Base-by-base conservation (phyloP, 768 basidiomycete species). In the Ramaria sp. region DNA sequence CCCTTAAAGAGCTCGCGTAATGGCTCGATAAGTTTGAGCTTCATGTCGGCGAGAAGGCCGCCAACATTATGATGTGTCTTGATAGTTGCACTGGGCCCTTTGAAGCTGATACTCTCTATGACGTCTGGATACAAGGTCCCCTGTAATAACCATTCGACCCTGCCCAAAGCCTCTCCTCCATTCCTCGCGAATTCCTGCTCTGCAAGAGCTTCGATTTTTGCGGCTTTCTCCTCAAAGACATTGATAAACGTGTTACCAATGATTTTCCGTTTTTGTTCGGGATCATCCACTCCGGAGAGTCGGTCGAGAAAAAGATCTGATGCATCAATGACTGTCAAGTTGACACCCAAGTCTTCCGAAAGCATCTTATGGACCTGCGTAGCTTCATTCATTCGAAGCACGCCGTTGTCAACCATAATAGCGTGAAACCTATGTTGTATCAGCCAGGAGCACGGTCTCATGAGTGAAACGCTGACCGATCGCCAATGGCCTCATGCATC, bases 11-110 rank as follows among this genome's bases (percentile, higher is more conserved):
- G 77, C 74, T 98, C 96, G 37, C 96, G 79, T 38, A 99, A 74
- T 19, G 96, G 96, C 72, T 99, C 96, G 62, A 99, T 98, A 51
- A 99, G 78, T 75, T 98, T 98, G 64, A 99, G 79, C 70, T 92
- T 96, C 96, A 98, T 99, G 71, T 98, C 87, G 67, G 88, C 89
- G 59, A 97, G 77, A 52, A 99, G 75, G 3, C 95, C 95, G 30
- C 96, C 96, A 62, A 98, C 96, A 63, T 99, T 99, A 70, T 98
- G 96, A 69, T 99, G 96, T 2, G 96, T 98, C 78, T 99, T 99
- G 78, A 99, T 99, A 10, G 95, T 98, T 39, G 96, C 96, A 62
- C 88, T 91, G 0, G 96, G 96, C 2, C 96, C 96, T 72, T 97
- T 98, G 81, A 99, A 99, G 72, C 88, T 91, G 73, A 99, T 96